Base-by-base conservation (phyloP, 768 basidiomycete genomes). In the Panellus pusillus region DNA sequence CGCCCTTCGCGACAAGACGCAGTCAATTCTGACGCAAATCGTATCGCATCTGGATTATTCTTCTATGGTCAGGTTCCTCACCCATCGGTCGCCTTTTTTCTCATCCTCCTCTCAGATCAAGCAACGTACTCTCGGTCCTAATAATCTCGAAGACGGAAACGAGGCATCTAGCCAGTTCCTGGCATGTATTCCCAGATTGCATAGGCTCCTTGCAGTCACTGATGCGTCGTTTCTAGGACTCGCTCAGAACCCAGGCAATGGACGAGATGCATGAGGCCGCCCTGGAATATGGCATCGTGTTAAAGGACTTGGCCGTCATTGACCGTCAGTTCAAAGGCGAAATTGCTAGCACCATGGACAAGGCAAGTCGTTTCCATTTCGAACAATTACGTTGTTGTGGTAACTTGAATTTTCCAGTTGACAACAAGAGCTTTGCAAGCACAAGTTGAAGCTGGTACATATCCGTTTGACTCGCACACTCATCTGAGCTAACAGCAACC, bases 321-420 rank as follows among this genome's bases (percentile, higher is more conserved):
- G 89, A 92, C 65, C 76, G 91, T 28, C 87, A 91, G 61, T 93
- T 93, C 76, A 92, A 93, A 74, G 70, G 89, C 54, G 90, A 93
- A 64, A 91, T 91, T 60, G 91, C 89, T 1, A 72, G 79, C 24
- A 89, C 89, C 1, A 92, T 91, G 90, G 87, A 91, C 64, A 89
- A 89, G 65, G 75, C 91, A 48, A 92, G 89, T 4, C 74, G 69
- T 72, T 50, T 59, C 66, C 54, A 14, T 8, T 37, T 29, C 29
- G 37, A 19, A 18, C 32, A 9, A 18, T 6, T 51, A 29, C 15
- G 36, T 32, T 18, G 17, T 17, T 20, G 18, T 51, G 24, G 15
- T 61, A 63, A 50, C 64, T 24, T 40, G 49, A 37, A 27, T 39
- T n/a, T 27, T 37, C 39, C 32, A 38, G 50, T 19, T 62, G 37